Evolutionary conservation across 148 eudicot genomes (phyloP), one percentile per base, ranked within the genome.

Genomic region (Amaranthus palmeri): DNA sequence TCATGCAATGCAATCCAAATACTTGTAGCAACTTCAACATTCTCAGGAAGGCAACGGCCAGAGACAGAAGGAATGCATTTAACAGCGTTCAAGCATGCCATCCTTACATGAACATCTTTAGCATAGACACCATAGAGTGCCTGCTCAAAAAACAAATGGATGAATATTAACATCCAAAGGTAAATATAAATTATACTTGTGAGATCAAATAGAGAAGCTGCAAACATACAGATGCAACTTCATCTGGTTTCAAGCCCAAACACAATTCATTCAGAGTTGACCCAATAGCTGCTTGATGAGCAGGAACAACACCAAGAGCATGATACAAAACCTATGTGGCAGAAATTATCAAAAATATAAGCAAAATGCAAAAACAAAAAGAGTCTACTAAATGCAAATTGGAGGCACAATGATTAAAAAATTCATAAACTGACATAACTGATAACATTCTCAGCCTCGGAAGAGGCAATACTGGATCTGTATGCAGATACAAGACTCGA

Each of bases 1-100:
- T 95, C 97, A 86, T 95, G 99, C 64, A 92, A 75, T 17, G 96
- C 93, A 82, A 95, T 88, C 99, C 99, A 91, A 76, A 95, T 85
- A 78, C 87, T 85, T 65, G 97, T 95, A 17, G 97, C 93, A 77
- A 92, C 85, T 76, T 92, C 96, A 54, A 88, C 90, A 82, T 86
- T 86, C 78, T 85, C 80, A 75, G 90, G 86, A 74, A 95, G 82
- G 72, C 92, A 79, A 56, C 93, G 88, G 74, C 83, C 83, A 73
- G 96, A 81, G 69, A 95, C 88, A 78, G 93, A 88, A 54, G 99
- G 99, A 76, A 92, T 86, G 83, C 97, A 95, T 79, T 90, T 95
- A 55, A 90, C 87, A 75, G 99, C 97, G 82, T 87, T 92, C 78
- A 95, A 84, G 85, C 99, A 95, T 59, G 97, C 96, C 88, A 92